Base-by-base conservation (phyloP, 2,329 filamentous ascomycete species). In the Neonectria magnoliae region DNA sequence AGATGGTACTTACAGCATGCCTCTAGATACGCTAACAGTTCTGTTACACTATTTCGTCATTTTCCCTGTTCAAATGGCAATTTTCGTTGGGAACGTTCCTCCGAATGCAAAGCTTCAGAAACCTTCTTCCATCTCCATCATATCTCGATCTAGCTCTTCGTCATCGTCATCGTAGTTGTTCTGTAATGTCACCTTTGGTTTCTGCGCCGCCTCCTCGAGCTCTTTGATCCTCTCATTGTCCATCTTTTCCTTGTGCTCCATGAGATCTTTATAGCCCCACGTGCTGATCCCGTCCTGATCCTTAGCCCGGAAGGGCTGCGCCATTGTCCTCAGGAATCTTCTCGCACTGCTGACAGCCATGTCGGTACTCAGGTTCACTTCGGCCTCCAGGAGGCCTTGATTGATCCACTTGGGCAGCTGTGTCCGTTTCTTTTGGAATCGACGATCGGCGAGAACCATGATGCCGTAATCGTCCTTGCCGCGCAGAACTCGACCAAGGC, bases 401-500 rank as follows among this genome's bases (percentile, higher is more conserved):
- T 91, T 92, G 75, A 99, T 99, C 96, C 96, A 99, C 77, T 97
- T 97, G 11, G 96, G 96, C 29, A 99, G 84, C 80, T 99, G 97
- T 3, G 80, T 85, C 41, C 94, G 87, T 81, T 98, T 98, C 82
- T 96, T 97, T 77, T 93, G 91, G 79, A 98, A 99, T 18, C 96
- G 89, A 45, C 93, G 90, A 78, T 99, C 96, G 2, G 97, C 96
- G 29, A 99, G 85, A 5, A 99, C 95, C 96, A 99, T 99, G 83
- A 99, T 93, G n/a, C 96, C 96, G 79, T 99, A 99, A 79, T 99
- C 96, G 76, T 99, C 97, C 79, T 99, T 99, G 25, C 96, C 96
- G 73, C 96, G 87, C 67, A 99, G 83, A 47, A 99, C 96, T 76
- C 96, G 94, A 14, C 96, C 97, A 2, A 99, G 84, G 75, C 96